A percentile compares a stretch with the other conserved stretches of the same genome.
Conservation (phyloP, 2,329 filamentous ascomycete genomes). For the Colletotrichum sp. region DNA sequence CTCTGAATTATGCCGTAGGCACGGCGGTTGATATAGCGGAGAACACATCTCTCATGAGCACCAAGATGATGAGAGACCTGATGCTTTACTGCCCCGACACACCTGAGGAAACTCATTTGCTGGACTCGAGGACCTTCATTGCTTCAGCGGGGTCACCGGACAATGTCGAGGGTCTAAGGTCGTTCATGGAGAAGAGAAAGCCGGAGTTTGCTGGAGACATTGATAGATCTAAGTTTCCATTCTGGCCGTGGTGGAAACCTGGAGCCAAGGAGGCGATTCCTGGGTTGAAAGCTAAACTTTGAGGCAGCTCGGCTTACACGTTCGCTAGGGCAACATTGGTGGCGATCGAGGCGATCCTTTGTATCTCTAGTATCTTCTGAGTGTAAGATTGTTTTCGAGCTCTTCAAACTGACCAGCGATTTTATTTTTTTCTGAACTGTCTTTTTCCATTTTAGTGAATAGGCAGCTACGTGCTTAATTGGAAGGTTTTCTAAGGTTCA, state of each 20-base stretch:
- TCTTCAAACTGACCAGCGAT: not conserved
- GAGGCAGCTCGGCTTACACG: not conserved
- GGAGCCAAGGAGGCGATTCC: not conserved
- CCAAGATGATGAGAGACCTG: constrained; percentile 19
- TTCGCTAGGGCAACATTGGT: not conserved
- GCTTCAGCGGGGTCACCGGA: not conserved
- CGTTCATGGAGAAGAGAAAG: not conserved
- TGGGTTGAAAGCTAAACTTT: not conserved
- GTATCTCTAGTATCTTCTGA: not conserved
- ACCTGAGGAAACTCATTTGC: not conserved
- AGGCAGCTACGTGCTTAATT: not conserved
- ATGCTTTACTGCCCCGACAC: constrained; percentile 7
- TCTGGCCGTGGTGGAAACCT: not conserved
- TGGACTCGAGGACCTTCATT: not conserved
- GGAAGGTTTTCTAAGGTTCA: not conserved
- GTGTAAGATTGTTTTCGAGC: not conserved
- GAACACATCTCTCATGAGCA: constrained; percentile 9
- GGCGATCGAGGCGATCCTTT: not conserved
- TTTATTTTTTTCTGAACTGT: not conserved
- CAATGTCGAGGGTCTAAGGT: not conserved
- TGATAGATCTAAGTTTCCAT: not conserved
- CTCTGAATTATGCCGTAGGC: not conserved
- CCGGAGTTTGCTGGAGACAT: not conserved
- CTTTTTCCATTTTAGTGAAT: not conserved
- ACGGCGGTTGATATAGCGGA: not conserved